Percentiles rank a stretch among this genome's conserved stretches.
Evolutionary conservation across 2,329 filamentous ascomycete genomes (phyloP).

Genomic region (Pseudopithomyces maydicus): DNA sequence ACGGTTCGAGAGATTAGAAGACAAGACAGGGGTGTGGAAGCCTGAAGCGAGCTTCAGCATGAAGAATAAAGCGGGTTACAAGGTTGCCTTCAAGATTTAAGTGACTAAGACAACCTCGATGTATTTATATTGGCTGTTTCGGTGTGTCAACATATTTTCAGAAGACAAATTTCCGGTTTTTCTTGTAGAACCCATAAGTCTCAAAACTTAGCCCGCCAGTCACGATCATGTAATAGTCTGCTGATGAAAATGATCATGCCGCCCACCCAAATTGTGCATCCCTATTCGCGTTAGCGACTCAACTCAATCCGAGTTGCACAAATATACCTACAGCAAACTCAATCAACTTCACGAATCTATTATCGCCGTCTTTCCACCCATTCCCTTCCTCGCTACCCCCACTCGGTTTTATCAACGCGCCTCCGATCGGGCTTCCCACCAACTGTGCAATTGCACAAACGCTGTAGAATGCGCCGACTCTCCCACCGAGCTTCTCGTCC

Average conservation of each 20-base stretch:
- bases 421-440: conserved; percentile 70
- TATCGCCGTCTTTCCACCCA: conserved; percentile 11
- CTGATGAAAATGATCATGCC: conserved; percentile 8
- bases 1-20: conserved; percentile 5
- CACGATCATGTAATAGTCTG: conserved; percentile 8
- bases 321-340: conserved; percentile 29
- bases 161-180: neutral
- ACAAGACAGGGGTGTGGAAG: neutral
- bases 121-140: no score
- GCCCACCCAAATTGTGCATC: conserved; percentile 8
- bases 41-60: neutral
- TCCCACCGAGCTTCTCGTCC: conserved; percentile 71
- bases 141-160: no score
- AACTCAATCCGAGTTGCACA: neutral
- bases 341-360: conserved; percentile 32
- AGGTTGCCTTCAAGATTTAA: neutral
- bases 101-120: no score
- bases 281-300: conserved; percentile 5
- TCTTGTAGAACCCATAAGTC: neutral
- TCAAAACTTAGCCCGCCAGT: conserved; percentile 6
- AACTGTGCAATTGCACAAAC: conserved; percentile 68
- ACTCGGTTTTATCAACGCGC: conserved; percentile 42
- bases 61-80: conserved; percentile 5
- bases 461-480: conserved; percentile 69
- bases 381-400: neutral